A percentile compares a stretch with the other conserved stretches of the same genome.
Evolutionary conservation across 495 filamentous ascomycete species (phyloP).

Genomic region (Darksidea phi): DNA sequence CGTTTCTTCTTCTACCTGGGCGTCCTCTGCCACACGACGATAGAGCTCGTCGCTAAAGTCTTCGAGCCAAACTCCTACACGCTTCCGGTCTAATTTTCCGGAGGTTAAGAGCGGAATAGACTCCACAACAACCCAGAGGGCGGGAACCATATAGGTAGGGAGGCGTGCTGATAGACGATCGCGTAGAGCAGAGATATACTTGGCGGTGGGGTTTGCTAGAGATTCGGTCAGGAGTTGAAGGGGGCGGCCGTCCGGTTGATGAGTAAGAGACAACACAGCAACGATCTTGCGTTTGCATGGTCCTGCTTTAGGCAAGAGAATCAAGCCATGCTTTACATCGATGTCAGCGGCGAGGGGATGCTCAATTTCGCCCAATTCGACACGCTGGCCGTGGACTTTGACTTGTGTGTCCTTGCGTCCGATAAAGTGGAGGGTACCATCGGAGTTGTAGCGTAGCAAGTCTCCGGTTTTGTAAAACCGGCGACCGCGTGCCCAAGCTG

Average conservation of each 20-base stretch:
- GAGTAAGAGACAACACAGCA: background rate
- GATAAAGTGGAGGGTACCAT: slow-evolving; percentile 38
- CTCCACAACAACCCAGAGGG: slow-evolving; percentile 1
- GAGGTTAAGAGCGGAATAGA: slow-evolving; percentile 4
- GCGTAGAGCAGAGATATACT: slow-evolving; percentile 18
- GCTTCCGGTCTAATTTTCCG: slow-evolving; percentile 10
- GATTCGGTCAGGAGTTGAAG: slow-evolving; percentile 13
- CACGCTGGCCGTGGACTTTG: slow-evolving; percentile 33
- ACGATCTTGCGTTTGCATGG: slow-evolving; percentile 2
- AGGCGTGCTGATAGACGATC: slow-evolving; percentile 19
- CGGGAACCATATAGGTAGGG: slow-evolving; percentile 26
- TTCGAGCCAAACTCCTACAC: slow-evolving; percentile 5
- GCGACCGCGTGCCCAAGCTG: slow-evolving; percentile 42
- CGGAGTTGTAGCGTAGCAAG: slow-evolving; percentile 30
- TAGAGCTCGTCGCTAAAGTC: slow-evolving; percentile 25
- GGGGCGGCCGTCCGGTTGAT: background rate
- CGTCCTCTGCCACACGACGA: background rate
- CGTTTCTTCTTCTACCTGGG: background rate
- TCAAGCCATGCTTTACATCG: background rate
- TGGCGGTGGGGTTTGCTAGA: slow-evolving; percentile 9
- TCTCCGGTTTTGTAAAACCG: slow-evolving; percentile 40
- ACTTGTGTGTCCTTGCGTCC: slow-evolving; percentile 42
- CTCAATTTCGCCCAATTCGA: slow-evolving; percentile 36
- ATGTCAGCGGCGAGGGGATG: slow-evolving; percentile 24
- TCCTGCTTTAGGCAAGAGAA: background rate